Conservation (phyloP, 257 asterid species). For the Solanum paucissectum region DNA sequence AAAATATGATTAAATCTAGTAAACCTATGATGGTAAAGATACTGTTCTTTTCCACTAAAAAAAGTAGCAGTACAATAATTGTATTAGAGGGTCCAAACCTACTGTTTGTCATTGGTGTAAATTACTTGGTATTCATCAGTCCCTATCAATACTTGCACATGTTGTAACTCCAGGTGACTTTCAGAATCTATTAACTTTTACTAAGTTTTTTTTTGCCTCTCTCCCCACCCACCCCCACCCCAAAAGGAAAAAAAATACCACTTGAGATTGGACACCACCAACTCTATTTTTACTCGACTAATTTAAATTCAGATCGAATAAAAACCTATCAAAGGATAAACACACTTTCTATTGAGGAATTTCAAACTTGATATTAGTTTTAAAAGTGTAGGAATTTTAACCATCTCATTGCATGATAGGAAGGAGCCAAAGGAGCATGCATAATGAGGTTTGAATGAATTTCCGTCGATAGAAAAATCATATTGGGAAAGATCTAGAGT, state of each 20-base stretch:
- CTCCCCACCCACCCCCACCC: too few species aligned
- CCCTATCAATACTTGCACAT: neutral
- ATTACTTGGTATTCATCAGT: neutral
- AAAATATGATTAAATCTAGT: neutral
- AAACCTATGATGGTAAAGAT: neutral
- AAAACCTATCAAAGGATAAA: neutral
- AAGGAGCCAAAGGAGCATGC: neutral
- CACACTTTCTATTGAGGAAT: fast-evolving
- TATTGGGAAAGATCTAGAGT: neutral
- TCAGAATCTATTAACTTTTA: neutral
- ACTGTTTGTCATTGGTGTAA: neutral
- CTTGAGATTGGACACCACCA: neutral
- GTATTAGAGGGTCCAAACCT: neutral
- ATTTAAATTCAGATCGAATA: neutral
- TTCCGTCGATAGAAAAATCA: neutral
- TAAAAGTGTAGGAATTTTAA: neutral
- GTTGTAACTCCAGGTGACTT: neutral
- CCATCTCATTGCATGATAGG: neutral
- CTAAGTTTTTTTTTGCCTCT: neutral
- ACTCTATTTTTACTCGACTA: neutral
- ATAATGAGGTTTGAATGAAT: neutral
- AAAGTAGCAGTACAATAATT: neutral
- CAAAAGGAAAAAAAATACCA: neutral
- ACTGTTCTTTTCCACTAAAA: neutral
- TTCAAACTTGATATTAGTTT: neutral